Evolutionary conservation across 805 yeast genomes (phyloP), one percentile per base, ranked within the genome.

Genomic region (Ogataea degrootiae): DNA sequence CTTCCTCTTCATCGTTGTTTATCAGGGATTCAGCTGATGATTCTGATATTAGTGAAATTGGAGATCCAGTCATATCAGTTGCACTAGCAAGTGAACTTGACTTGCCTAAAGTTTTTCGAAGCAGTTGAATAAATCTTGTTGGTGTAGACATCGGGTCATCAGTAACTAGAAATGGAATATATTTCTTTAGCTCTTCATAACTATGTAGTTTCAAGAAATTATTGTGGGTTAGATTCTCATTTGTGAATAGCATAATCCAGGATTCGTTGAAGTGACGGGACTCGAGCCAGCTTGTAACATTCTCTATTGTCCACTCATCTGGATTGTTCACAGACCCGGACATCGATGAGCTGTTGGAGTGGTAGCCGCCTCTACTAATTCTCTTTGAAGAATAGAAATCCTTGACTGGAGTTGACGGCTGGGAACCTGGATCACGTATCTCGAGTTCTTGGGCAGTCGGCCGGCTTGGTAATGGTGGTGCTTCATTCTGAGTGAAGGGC

Each of bases 201-300:
- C 83, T 87, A 42, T 81, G 75, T 54, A 90, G 68, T 43, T 77
- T 81, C 22, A 89, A 63, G 56, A 90, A 89, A 26, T 75, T 69
- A 41, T 79, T 75, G 0, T 90, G 89, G 9, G 73, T 68, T 3
- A 90, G 70, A 43, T 79, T 77, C 50, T 80, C 73, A 39, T 72
- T 72, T 37, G 68, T 68, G 63, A 90, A 85, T 16, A 82, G 75
- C 5, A 72, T 76, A n/a, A 76, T 70, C 97, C 97, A 90, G 14
- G 83, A 70, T 4, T 74, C 77, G 54, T 85, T 84, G 65, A 90
- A 90, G 19, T 76, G 73, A 61, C 89, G 75, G n/a, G 65, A 56
- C 7, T 76, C 82, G 23, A 90, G 71, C 95, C 96, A 90, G 42
- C 68, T 61, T 0, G 73, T 49, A 1, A 89, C 91, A 44, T 85